Evolutionary conservation across 805 yeast genomes (phyloP).

Genomic region (Nakazawaea populi): DNA sequence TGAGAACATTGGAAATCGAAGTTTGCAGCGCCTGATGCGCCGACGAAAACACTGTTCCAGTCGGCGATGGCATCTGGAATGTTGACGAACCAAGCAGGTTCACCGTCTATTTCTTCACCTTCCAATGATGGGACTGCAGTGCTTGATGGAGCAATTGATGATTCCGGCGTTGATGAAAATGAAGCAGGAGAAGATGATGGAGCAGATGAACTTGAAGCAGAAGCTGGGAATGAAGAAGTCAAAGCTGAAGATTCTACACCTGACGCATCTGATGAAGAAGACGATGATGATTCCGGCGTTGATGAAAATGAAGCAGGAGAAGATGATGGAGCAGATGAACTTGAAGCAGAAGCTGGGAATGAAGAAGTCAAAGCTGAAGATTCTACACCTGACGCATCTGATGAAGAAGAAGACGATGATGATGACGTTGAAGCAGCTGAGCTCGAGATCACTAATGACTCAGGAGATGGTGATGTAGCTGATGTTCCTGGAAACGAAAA

Average conservation of each 20-base stretch:
- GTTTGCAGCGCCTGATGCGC: neutral
- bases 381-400: neutral
- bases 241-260: neutral
- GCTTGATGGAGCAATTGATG: neutral
- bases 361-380: neutral
- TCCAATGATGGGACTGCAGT: constrained; percentile 5
- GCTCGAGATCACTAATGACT: too few species aligned
- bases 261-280: neutral
- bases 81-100: constrained; percentile 3
- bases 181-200: too few species aligned
- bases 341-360: neutral
- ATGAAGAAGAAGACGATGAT: neutral
- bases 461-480: too few species aligned
- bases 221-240: neutral
- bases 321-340: constrained; percentile 1
- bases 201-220: too few species aligned
- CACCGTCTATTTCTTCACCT: constrained; percentile 1
- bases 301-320: neutral
- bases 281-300: neutral
- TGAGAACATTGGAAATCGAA: constrained; percentile 1
- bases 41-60: constrained; percentile 1
- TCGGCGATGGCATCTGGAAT: constrained; percentile 4
- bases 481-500: neutral
- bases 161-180: too few species aligned
- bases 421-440: neutral